Conservation (phyloP, 2,329 filamentous ascomycete species). For the Nemania diffusa region DNA sequence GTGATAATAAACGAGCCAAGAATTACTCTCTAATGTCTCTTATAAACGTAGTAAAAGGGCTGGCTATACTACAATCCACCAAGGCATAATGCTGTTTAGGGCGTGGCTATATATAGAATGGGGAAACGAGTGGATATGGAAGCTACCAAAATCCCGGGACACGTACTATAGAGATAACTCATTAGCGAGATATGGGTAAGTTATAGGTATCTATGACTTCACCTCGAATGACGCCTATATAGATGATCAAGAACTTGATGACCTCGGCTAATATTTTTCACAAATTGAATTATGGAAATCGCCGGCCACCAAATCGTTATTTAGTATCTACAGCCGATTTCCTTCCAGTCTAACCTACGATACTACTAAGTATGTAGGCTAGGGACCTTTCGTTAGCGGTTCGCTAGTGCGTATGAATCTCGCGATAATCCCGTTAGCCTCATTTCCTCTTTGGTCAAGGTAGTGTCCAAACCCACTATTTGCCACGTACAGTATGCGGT, state of each 20-base stretch:
- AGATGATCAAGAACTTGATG: neutral
- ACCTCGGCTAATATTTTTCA: neutral
- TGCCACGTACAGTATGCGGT: neutral
- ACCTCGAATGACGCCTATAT: neutral
- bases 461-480: neutral
- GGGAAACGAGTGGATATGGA: too few species aligned
- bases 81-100: too few species aligned
- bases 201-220: neutral
- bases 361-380: too few species aligned
- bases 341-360: neutral
- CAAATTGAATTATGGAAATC: neutral
- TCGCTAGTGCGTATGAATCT: neutral
- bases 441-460: neutral
- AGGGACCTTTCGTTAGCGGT: neutral
- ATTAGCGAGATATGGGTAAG: too few species aligned
- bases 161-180: too few species aligned
- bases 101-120: too few species aligned
- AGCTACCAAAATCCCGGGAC: too few species aligned
- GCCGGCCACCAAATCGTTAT: too few species aligned
- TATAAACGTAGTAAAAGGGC: too few species aligned
- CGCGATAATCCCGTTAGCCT: neutral
- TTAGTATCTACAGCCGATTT: too few species aligned
- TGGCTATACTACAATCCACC: too few species aligned
- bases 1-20: neutral
- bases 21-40: too few species aligned